These are phyloP conservation scores for Fraxinus quadrangulata DNA, from an alignment of 257 asterid species.

Conservation along the genomic window DNA sequence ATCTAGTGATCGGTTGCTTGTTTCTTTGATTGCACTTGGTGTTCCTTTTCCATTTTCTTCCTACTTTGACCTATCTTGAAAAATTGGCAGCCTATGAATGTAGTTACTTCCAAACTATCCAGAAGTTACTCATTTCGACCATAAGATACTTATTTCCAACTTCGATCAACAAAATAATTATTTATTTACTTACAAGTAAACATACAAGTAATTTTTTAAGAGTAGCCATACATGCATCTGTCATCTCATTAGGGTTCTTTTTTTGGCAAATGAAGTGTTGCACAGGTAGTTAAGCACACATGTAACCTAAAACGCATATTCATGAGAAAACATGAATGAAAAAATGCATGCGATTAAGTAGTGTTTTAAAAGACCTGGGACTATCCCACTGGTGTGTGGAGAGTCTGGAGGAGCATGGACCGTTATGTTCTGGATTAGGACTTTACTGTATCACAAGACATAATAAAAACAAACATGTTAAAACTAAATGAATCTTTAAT, in stretches of 20 bases:
- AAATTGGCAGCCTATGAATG: neutral
- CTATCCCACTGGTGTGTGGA: constrained; percentile 81
- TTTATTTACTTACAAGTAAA: neutral
- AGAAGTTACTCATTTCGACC: neutral
- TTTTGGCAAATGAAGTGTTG: neutral
- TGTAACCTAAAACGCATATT: neutral
- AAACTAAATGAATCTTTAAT: neutral
- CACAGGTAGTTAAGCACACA: neutral
- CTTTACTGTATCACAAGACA: constrained; percentile 59
- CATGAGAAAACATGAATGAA: neutral
- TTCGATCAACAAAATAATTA: neutral
- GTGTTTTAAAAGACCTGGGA: constrained; percentile 70
- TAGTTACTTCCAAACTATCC: neutral
- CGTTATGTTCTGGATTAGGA: constrained; percentile 87
- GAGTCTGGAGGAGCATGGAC: constrained; percentile 74
- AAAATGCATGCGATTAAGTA: neutral
- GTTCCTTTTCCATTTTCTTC: neutral
- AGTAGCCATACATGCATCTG: neutral
- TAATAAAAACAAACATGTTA: constrained; percentile 2
- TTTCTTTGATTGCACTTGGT: neutral
- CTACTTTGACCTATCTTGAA: too few relatives aligned
- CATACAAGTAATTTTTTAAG: neutral
- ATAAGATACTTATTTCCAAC: neutral
- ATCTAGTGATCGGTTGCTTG: neutral
- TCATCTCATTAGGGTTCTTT: neutral